A percentile compares a stretch with the other conserved stretches of the same genome.
phyloP scores from a whole-genome alignment of 2,329 filamentous ascomycete genomes.

The Monosporascus sp. region DNA sequence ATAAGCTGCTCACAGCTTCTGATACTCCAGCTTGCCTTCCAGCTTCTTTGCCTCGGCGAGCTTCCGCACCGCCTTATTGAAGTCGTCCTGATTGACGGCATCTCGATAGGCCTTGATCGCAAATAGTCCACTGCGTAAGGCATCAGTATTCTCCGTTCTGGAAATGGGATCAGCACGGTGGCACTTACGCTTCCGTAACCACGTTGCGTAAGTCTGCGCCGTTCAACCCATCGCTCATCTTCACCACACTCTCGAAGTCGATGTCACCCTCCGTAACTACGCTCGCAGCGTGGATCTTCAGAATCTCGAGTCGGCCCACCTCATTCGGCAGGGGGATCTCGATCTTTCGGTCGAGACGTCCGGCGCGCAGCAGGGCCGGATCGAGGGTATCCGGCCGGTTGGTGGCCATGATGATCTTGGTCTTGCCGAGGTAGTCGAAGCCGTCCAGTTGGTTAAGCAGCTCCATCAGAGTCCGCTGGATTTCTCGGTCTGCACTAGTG shows the following conservation, averaged over 20 bases:
- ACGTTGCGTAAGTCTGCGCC: slow-evolving; percentile 96
- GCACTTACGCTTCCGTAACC: slow-evolving; percentile 90
- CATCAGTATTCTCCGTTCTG: slow-evolving; percentile 17
- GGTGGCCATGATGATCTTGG: slow-evolving; percentile 99
- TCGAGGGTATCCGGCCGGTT: slow-evolving; percentile 96
- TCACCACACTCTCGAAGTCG: slow-evolving; percentile 98
- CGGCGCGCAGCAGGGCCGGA: slow-evolving; percentile 84
- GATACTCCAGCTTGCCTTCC: slow-evolving; percentile 96
- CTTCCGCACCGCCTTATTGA: slow-evolving; percentile 98
- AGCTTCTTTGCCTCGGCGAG: slow-evolving; percentile 97
- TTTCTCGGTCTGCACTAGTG: slow-evolving; percentile 95
- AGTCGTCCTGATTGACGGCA: slow-evolving; percentile 94
- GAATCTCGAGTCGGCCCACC: slow-evolving; percentile 89
- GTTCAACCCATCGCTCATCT: slow-evolving; percentile 99
- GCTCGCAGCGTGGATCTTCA: slow-evolving; percentile 90
- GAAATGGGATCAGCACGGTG: background rate
- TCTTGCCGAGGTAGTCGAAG: slow-evolving; percentile 98
- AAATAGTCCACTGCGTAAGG: slow-evolving; percentile 67
- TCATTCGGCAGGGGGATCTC: slow-evolving; percentile 97
- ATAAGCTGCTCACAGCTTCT: slow-evolving; percentile 67
- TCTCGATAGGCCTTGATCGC: slow-evolving; percentile 98
- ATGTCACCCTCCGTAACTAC: slow-evolving; percentile 91
- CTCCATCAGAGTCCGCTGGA: slow-evolving; percentile 97
- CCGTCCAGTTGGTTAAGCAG: slow-evolving; percentile 97
- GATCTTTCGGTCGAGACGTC: slow-evolving; percentile 93